These are phyloP conservation scores for Plasmodium ovale DNA, from an alignment of 169 alveolate genomes.

Conservation along the genomic window DNA sequence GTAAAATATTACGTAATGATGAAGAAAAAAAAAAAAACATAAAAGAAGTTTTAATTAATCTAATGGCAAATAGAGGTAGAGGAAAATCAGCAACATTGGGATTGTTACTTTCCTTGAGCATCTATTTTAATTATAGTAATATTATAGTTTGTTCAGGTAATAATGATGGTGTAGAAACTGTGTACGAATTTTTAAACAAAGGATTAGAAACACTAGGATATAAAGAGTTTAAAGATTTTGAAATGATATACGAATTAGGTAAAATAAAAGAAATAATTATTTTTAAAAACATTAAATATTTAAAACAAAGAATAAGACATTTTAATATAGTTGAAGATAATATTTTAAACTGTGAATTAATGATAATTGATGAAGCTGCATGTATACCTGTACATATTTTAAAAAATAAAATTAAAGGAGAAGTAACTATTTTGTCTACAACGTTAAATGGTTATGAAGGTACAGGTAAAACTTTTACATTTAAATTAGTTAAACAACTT, in stretches of 20 bases:
- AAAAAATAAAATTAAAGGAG: constrained; percentile 93
- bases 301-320: constrained; percentile 77
- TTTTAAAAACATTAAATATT: constrained; percentile 73
- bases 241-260: constrained; percentile 80
- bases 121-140: constrained; percentile 93
- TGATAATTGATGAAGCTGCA: constrained; percentile 99
- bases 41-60: constrained; percentile 48
- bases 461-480: constrained; percentile 98
- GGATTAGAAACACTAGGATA: constrained; percentile 95
- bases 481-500: constrained; percentile 95
- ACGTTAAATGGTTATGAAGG: constrained; percentile 99
- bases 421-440: constrained; percentile 96
- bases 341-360: constrained; percentile 92
- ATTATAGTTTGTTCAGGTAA: constrained; percentile 98
- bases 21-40: constrained; percentile 48
- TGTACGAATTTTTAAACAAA: constrained; percentile 96
- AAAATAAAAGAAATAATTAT: constrained; percentile 75
- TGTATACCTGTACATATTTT: constrained; percentile 99
- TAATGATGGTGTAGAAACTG: constrained; percentile 97
- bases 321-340: constrained; percentile 68
- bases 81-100: constrained; percentile 99
- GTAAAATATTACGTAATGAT: constrained; percentile 63
- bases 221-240: constrained; percentile 93
- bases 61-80: constrained; percentile 99
- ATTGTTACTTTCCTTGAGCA: constrained; percentile 93